phyloP scores from a whole-genome alignment of 2,329 filamentous ascomycete genomes.

The Ophiostoma fasciatum region DNA sequence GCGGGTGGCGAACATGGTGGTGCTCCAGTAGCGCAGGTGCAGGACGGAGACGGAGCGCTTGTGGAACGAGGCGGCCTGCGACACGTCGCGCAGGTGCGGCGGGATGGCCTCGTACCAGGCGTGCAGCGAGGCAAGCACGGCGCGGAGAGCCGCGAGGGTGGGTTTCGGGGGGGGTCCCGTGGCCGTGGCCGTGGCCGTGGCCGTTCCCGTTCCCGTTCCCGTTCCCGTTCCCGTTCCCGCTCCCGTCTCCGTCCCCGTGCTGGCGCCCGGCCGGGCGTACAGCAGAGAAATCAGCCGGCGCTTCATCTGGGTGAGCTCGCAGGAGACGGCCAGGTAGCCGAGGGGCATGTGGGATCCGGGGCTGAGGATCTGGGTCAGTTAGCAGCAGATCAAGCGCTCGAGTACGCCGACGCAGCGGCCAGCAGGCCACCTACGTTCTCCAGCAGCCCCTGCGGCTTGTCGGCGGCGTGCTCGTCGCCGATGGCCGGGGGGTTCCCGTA shows the following conservation, averaged over 20 bases:
- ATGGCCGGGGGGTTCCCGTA: constrained; percentile 16
- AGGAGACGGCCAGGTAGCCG: constrained; percentile 14
- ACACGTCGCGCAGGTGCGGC: constrained; percentile 13
- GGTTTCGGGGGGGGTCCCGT: neutral
- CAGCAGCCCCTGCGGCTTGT: constrained; percentile 8
- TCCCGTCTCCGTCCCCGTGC: too few relatives aligned
- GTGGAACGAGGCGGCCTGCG: constrained; percentile 12
- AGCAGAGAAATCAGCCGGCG: constrained; percentile 12
- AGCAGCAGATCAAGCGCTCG: too few relatives aligned
- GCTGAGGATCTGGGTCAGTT: constrained; percentile 14
- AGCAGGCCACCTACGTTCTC: too few relatives aligned
- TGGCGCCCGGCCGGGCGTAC: constrained; percentile 8
- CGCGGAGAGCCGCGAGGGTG: constrained; percentile 11
- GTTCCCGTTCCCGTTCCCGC: too few relatives aligned
- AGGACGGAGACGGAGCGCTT: constrained; percentile 14
- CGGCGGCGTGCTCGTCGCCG: constrained; percentile 11
- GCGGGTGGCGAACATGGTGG: constrained; percentile 13
- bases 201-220: too few relatives aligned
- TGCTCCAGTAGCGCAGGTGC: constrained; percentile 15
- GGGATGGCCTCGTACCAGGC: constrained; percentile 14
- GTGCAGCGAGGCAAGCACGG: constrained; percentile 9
- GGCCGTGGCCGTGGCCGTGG: too few relatives aligned
- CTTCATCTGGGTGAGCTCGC: constrained; percentile 13
- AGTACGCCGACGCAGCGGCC: too few relatives aligned
- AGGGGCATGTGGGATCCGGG: constrained; percentile 16